Percentiles rank a stretch among this genome's conserved stretches.
These are phyloP conservation scores for Triticum dicoccoides DNA, from an alignment of 176 grass and related monocot genomes.

Conservation along the genomic window DNA sequence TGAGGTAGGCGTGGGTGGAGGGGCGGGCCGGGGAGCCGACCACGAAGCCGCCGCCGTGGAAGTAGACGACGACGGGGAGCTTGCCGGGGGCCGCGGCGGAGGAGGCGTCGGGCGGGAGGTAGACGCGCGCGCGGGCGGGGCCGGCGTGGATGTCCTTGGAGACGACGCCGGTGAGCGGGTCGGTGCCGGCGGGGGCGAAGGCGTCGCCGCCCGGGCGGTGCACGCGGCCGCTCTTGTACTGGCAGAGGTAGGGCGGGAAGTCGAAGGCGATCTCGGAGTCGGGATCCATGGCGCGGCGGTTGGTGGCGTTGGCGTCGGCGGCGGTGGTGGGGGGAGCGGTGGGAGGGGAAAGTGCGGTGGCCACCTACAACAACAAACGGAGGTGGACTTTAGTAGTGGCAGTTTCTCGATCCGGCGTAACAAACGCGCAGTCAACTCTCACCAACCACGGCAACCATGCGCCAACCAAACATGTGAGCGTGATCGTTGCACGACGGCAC, in stretches of 20 bases:
- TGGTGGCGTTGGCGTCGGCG: slow-evolving; percentile 6
- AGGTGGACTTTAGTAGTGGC: neutral
- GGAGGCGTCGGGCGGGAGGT: slow-evolving; percentile 43
- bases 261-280: slow-evolving; percentile 69
- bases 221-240: slow-evolving; percentile 76
- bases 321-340: neutral
- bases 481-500: neutral
- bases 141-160: slow-evolving; percentile 55
- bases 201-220: slow-evolving; percentile 30
- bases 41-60: slow-evolving; percentile 78
- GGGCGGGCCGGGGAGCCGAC: slow-evolving; percentile 51
- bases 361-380: slow-evolving; percentile 20
- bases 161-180: slow-evolving; percentile 41
- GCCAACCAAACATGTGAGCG: neutral
- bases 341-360: slow-evolving; percentile 11
- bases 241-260: slow-evolving; percentile 64
- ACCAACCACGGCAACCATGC: neutral
- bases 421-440: neutral
- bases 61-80: slow-evolving; percentile 66
- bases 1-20: slow-evolving; percentile 68
- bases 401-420: neutral
- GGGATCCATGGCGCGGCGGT: slow-evolving; percentile 54
- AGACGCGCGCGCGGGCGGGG: slow-evolving; percentile 44
- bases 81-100: neutral
- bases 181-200: slow-evolving; percentile 31